phyloP scores from a whole-genome alignment of 164 flowering plant genomes.

The Annona cherimola region DNA sequence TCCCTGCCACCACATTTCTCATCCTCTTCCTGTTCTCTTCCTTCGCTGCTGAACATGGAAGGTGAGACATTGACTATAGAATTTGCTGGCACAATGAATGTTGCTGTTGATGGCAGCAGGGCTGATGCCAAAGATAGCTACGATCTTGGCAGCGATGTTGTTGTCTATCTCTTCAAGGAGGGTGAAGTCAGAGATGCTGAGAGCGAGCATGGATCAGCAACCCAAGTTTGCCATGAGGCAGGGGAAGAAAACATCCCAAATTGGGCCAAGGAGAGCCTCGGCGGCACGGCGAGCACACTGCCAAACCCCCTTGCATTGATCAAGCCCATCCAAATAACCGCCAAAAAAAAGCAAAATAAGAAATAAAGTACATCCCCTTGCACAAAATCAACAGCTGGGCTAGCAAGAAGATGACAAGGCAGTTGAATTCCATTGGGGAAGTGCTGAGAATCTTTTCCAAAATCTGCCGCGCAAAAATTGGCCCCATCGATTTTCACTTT shows the following conservation, averaged over 20 bases:
- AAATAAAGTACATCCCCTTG: no score
- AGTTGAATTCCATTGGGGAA: no score
- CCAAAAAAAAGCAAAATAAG: no score
- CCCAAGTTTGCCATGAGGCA: slow-evolving; percentile 88
- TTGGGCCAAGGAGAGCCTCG: slow-evolving; percentile 54
- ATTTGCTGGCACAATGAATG: slow-evolving; percentile 84
- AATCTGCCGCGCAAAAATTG: no score
- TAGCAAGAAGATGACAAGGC: no score
- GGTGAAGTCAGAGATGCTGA: slow-evolving; percentile 83
- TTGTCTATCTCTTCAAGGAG: slow-evolving; percentile 47
- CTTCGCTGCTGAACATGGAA: slow-evolving; percentile 55
- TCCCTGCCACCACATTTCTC: no score
- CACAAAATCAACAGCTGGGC: no score
- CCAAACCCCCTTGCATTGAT: slow-evolving; percentile 74
- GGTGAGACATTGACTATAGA: slow-evolving; percentile 85
- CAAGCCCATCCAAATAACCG: no score
- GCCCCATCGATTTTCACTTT: no score
- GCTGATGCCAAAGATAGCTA: slow-evolving; percentile 72
- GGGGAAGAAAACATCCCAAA: slow-evolving; percentile 86
- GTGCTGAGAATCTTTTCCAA: no score
- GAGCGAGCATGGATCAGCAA: slow-evolving; percentile 81
- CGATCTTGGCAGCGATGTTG: slow-evolving; percentile 41
- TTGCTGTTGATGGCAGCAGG: slow-evolving; percentile 87
- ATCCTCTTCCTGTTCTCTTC: no score
- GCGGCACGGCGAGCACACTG: slow-evolving; percentile 64